Evolutionary conservation across 305 asterid species (phyloP).

Genomic region (Rubia tinctorum): DNA sequence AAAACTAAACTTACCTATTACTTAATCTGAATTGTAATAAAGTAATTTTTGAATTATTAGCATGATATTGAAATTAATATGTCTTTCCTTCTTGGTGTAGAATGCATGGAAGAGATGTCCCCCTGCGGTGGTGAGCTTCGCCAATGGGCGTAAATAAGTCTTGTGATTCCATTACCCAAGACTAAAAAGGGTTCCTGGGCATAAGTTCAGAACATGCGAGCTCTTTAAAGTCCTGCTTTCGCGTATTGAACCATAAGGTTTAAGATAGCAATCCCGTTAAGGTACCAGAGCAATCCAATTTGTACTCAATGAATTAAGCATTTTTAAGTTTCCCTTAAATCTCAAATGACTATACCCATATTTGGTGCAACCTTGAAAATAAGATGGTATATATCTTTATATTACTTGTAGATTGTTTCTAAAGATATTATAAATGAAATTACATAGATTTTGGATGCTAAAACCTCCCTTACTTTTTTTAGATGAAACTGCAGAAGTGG

Average conservation of each 20-base stretch:
- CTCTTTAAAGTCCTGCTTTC: conserved; percentile 66
- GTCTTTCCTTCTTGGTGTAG: conserved; percentile 38
- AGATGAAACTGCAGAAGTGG: too few species aligned
- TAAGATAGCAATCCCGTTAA: conserved; percentile 43
- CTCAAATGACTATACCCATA: background rate
- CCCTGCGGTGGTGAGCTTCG: conserved; percentile 30
- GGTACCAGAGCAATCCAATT: conserved; percentile 9
- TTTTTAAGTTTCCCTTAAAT: background rate
- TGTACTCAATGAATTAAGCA: background rate
- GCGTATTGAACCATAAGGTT: conserved; percentile 32
- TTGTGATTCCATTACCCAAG: conserved; percentile 63
- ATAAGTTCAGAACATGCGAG: conserved; percentile 52
- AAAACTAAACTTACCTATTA: background rate
- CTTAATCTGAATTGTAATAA: conserved; percentile 7
- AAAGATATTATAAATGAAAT: too few species aligned
- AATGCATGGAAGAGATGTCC: conserved; percentile 47
- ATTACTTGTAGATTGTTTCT: background rate
- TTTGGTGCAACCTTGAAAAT: background rate
- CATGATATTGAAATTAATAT: conserved; percentile 2
- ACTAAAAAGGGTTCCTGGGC: conserved; percentile 40
- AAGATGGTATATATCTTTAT: background rate
- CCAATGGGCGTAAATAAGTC: conserved; percentile 32
- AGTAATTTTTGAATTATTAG: conserved; percentile 1
- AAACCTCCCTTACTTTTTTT: too few species aligned
- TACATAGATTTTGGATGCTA: too few species aligned